Evolutionary conservation across 257 asterid genomes (phyloP), one percentile per base, ranked within the genome.

Genomic region (Solanum sejunctum): DNA sequence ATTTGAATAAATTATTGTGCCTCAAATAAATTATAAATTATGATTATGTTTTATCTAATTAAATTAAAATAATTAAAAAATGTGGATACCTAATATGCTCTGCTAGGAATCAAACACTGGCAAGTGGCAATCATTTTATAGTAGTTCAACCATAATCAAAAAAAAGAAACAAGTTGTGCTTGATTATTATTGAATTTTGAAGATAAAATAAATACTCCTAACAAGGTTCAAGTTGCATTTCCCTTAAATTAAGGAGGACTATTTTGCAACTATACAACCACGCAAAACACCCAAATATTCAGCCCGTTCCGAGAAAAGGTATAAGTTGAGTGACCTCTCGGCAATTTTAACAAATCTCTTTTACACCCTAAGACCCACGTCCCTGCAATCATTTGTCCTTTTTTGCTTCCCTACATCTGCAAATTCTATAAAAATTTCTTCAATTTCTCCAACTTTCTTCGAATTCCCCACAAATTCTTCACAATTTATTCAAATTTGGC

Each of bases 361-460:
- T 77, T 23, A 86, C 85, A 88, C 91, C 93, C 93, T 92, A 89
- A 66, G 26, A 26, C 63, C 63, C 63, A 77, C 63, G 8, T 77
- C 39, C 36, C 41, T 47, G 12, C 58, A 77, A 23, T 75, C 41
- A 49, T 77, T 51, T 26, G 23, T 26, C 43, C 36, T 32, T 10
- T 1, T 17, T 69, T 69, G 36, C 78, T 17, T 69, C 52, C 0
- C 51, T 36, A 8, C 23, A 69, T 75, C 80, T 20, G 45, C 82
- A 52, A 51, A 23, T 51, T 51, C 63, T 13, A 45, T 16, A 23
- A 51, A 32, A 49, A 75, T 67, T 17, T 79, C 73, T 45, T 17
- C 64, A 78, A 75, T 41, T 72, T 55, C 67, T 5, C 41, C 8
- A 56, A 7, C 52, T 64, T 58, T 83, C 58, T 21, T 17, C 73